phyloP scores from a whole-genome alignment of 1,139 yeast genomes.

The Hansenula lynferdii region DNA sequence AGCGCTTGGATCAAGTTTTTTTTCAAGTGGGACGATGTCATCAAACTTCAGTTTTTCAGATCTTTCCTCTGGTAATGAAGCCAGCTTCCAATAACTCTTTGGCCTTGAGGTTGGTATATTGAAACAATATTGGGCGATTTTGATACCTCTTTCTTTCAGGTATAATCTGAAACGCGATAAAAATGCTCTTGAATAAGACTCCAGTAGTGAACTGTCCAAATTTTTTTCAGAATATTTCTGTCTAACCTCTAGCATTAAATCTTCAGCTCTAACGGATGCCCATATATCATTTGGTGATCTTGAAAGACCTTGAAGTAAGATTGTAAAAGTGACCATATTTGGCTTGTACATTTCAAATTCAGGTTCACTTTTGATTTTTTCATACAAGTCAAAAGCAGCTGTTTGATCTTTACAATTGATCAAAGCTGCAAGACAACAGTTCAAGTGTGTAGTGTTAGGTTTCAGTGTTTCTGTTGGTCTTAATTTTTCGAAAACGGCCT shows the following conservation, averaged over 20 bases:
- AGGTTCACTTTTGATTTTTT: constrained; percentile 12
- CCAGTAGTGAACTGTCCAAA: constrained; percentile 14
- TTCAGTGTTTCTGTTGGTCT: constrained; percentile 6
- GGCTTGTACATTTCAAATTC: constrained; percentile 20
- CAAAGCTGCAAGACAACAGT: constrained; percentile 29
- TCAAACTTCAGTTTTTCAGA: constrained; percentile 2
- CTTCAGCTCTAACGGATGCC: constrained; percentile 8
- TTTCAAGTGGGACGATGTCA: constrained; percentile 5
- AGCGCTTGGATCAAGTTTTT: constrained; percentile 15
- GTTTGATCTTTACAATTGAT: constrained; percentile 26
- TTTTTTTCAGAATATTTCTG: constrained; percentile 9
- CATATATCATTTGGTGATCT: constrained; percentile 8
- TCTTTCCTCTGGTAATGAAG: no score
- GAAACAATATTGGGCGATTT: constrained; percentile 14
- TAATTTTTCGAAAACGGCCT: constrained; percentile 16
- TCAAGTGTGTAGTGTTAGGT: constrained; percentile 27
- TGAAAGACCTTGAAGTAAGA: constrained; percentile 24
- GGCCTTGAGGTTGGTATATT: constrained; percentile 4
- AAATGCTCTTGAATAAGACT: constrained; percentile 12
- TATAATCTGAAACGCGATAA: constrained; percentile 9
- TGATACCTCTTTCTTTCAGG: constrained; percentile 14
- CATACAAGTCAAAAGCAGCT: constrained; percentile 25
- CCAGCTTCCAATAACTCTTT: constrained; percentile 1
- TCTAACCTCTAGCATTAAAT: constrained; percentile 8
- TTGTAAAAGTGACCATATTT: constrained; percentile 29